These are phyloP conservation scores for Aleurites moluccanus DNA, from an alignment of 441 rosid species.

Conservation along the genomic window DNA sequence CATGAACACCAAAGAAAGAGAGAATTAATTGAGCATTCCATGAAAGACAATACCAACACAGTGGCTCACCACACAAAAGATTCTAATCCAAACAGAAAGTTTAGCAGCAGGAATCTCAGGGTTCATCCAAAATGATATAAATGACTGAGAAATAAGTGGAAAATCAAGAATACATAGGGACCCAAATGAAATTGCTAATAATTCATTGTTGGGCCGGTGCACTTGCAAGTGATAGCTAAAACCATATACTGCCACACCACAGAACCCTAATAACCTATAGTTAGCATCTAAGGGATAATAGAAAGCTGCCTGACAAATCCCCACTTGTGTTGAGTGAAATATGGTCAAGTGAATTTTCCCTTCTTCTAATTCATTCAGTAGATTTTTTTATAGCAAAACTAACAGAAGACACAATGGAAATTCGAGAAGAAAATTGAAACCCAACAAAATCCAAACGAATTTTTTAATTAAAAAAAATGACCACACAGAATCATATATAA, in stretches of 20 bases:
- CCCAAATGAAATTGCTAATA: neutral
- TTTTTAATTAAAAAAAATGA: neutral
- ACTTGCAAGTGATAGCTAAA: neutral
- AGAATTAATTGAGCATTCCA: neutral
- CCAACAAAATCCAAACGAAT: neutral
- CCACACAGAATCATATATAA: neutral
- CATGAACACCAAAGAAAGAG: too few species aligned
- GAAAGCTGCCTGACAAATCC: neutral
- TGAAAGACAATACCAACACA: neutral
- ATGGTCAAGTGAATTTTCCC: neutral
- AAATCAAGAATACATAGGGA: too few species aligned
- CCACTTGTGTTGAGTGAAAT: neutral
- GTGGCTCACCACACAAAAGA: neutral
- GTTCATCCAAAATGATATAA: neutral
- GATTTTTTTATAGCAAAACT: neutral
- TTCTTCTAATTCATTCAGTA: neutral
- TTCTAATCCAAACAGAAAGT: slow-evolving; percentile 1
- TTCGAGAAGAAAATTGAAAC: neutral
- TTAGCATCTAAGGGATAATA: neutral
- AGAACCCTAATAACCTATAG: slow-evolving; percentile 3
- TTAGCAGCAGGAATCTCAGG: slow-evolving; percentile 2
- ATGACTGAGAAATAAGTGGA: neutral
- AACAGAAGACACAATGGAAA: neutral
- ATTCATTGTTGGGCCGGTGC: neutral
- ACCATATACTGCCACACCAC: neutral